Base-by-base conservation (phyloP, 306 rosid species). In the Macrotyloma uniflorum region DNA sequence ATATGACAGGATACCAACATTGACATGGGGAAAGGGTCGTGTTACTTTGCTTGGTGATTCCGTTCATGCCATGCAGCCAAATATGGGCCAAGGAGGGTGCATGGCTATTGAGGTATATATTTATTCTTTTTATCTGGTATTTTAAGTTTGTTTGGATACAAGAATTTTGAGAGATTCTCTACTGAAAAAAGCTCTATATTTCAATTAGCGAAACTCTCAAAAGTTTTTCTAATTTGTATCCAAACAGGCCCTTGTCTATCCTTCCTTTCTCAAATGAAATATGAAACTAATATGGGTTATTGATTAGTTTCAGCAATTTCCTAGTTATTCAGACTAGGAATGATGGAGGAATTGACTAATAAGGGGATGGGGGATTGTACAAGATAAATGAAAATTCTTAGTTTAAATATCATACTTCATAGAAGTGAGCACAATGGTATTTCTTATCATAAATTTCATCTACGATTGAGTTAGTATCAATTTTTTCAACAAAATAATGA, bases 51-150 rank as follows among this genome's bases (percentile, higher is more conserved):
- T 91, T 36, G 97, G 97, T 32, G 97, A 91, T 83, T 91, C 94
- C 16, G 84, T 91, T 45, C 97, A 91, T 83, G 94, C 97, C 70
- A 91, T 91, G 97, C 97, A 91, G 87, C 97, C 97, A 72, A 91
- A 91, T 80, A 68, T 91, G 89, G 94, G 97, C 28, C 97, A 91
- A 84, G 97, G 97, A 23, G 97, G 97, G 50, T 91, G 94, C 86
- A 91, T 91, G 97, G 97, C 97, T 61, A 91, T 91, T 83, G 97
- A 91, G 91, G 97, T 87, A 79, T 70, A 46, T 30, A 30, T 65
- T 22, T 30, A 30, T 65, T 28, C 22, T 19, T 16, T 47, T 46
- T 65, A 1, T 55, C 7, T 71, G 14, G 19, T 13, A 30, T 76
- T 67, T 20, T 42, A 12, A 9, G 11, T 36, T 36, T 38, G 43